Evolutionary conservation across 345 rosid species (phyloP).

Genomic region (Physaria fendleri): DNA sequence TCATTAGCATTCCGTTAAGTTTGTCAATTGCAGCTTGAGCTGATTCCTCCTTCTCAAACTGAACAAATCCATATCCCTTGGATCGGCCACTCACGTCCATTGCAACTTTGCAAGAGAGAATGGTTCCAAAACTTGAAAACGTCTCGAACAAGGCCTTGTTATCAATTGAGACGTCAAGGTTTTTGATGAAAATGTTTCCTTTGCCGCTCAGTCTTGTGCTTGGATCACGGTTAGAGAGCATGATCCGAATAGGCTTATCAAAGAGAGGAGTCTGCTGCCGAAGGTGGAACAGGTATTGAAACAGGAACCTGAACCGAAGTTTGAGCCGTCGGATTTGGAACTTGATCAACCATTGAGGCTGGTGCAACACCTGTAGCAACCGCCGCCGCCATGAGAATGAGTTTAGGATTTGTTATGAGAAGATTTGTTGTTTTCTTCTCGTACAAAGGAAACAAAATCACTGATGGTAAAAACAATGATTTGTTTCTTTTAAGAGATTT

Average conservation of each 20-base stretch:
- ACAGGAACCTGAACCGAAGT: conserved; percentile 10
- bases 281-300: neutral
- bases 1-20: conserved; percentile 55
- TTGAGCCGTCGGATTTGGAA: neutral
- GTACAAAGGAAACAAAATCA: neutral
- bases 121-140: conserved; percentile 45
- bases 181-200: conserved; percentile 64
- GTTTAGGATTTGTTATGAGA: conserved; percentile 5
- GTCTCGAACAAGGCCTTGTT: conserved; percentile 50
- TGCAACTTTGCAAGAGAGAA: conserved; percentile 60
- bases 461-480: neutral
- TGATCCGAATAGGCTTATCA: conserved; percentile 57
- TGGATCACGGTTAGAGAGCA: conserved; percentile 67
- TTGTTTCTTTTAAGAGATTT: neutral
- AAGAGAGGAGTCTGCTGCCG: conserved; percentile 27
- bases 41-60: conserved; percentile 54
- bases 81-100: conserved; percentile 41
- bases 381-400: conserved; percentile 25
- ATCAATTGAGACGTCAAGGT: conserved; percentile 45
- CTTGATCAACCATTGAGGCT: conserved; percentile 12
- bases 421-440: neutral
- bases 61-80: conserved; percentile 54
- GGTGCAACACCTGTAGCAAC: conserved; percentile 22
- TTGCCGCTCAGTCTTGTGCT: conserved; percentile 48
- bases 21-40: conserved; percentile 45